phyloP scores from a whole-genome alignment of 169 alveolate genomes.

The Cardiosporidium cionae region DNA sequence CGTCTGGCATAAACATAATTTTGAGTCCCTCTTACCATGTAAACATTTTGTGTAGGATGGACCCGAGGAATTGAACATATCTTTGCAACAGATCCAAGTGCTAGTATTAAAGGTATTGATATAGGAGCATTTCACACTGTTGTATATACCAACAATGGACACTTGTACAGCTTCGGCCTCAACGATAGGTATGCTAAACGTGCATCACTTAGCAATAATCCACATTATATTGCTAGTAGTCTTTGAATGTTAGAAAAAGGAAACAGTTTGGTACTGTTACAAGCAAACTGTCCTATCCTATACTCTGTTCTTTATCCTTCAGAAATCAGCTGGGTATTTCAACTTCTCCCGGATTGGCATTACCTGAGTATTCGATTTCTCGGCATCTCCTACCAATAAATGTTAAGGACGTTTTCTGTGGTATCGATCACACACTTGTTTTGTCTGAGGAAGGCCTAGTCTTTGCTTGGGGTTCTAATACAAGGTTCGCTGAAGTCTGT shows the following conservation, averaged over 20 bases:
- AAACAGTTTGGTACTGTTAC: no score
- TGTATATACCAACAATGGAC: background rate
- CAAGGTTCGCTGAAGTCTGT: background rate
- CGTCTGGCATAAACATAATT: no score
- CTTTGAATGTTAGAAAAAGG: no score
- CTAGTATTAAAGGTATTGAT: background rate
- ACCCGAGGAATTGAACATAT: background rate
- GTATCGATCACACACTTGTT: conserved; percentile 17
- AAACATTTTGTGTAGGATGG: no score
- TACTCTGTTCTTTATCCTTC: no score
- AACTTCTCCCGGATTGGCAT: conserved; percentile 1
- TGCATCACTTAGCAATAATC: no score
- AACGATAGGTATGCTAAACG: conserved; percentile 23
- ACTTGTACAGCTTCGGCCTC: conserved; percentile 12
- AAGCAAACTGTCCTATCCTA: no score
- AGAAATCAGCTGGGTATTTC: background rate
- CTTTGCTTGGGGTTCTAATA: conserved; percentile 24
- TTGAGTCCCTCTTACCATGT: no score
- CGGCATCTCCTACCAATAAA: background rate
- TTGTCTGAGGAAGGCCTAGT: conserved; percentile 1
- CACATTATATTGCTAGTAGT: no score
- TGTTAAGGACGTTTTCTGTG: conserved; percentile 3
- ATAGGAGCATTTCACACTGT: conserved; percentile 13
- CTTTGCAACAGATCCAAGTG: background rate
- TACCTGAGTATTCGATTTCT: background rate